Base-by-base conservation (phyloP, 169 alveolate species). In the Neospora caninum region DNA sequence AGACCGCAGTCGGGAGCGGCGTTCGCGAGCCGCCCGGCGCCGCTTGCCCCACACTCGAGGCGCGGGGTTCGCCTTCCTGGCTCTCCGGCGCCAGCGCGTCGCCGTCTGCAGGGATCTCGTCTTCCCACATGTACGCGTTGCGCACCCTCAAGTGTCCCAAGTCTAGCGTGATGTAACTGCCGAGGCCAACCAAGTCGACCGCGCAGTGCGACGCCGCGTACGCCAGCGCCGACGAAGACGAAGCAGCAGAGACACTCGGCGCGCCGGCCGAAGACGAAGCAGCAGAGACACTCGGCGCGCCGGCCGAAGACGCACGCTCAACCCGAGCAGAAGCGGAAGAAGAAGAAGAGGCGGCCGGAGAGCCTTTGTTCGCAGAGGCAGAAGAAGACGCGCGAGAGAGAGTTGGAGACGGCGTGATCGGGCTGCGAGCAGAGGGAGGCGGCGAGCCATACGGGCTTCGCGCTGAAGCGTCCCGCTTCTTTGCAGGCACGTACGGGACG, bases 81-180 rank as follows among this genome's bases (percentile, higher is more conserved):
- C 41, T 34, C 80, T 41, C 43, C 34, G 25, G 93, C 13, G 31
- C 42, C 6, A 18, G 91, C 22, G 70, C 80, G 31, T 69, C 88
- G 82, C 88, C 58, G 39, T 16, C 53, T 45, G 67, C 96, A 69
- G 70, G 89, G 58, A 39, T 83, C 86, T 92, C 34, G 73, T 64
- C 73, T 9, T 64, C 73, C 73, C 73, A 64, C 29, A 22, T n/a
- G n/a, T 78, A 96, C n/a, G 96, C 96, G 82, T 96, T 96, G n/a
- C 93, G 91, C 83, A 96, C 91, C 45, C 94, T 82, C 54, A 96
- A 92, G 92, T 95, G 96, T 16, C 97, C 97, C 94, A 96, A 83
- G 45, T 96, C 97, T 36, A 96, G 92, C 43, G 95, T 93, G 58
- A 95, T 80, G 91, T 94, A 95, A 29, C 97, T 95, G 36, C 97